Percentiles rank a stretch among this genome's conserved stretches.
These are phyloP conservation scores for Boletus reticulatus DNA, from an alignment of 768 basidiomycete genomes.

Conservation along the genomic window DNA sequence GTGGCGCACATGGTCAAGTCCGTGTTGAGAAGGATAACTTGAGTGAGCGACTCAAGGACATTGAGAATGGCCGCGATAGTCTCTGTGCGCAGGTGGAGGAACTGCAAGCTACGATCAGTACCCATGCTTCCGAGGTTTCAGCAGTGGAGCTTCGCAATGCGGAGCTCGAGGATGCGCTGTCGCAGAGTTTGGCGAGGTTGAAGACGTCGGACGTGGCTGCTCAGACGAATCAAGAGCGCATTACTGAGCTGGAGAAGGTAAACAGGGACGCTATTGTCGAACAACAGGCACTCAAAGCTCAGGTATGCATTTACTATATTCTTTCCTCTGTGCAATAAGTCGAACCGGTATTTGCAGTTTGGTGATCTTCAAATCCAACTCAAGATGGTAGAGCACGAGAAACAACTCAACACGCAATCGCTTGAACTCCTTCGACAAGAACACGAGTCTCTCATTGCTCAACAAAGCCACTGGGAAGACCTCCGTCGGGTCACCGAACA, in stretches of 20 bases:
- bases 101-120: slow-evolving; percentile 41
- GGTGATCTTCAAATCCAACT: slow-evolving; percentile 59
- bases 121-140: slow-evolving; percentile 45
- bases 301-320: slow-evolving; percentile 44
- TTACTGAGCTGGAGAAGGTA: slow-evolving; percentile 58
- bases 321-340: neutral
- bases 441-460: slow-evolving; percentile 54
- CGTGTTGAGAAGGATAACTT: slow-evolving; percentile 81
- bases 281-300: slow-evolving; percentile 53
- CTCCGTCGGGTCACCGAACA: slow-evolving; percentile 69
- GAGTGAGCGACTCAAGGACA: slow-evolving; percentile 54
- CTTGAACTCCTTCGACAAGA: slow-evolving; percentile 56
- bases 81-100: slow-evolving; percentile 57
- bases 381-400: slow-evolving; percentile 58
- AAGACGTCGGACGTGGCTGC: slow-evolving; percentile 70
- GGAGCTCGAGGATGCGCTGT: slow-evolving; percentile 72
- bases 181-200: slow-evolving; percentile 67
- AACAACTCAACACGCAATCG: slow-evolving; percentile 52
- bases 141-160: slow-evolving; percentile 48
- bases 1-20: slow-evolving; percentile 72
- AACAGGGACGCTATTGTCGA: slow-evolving; percentile 56
- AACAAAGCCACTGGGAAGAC: slow-evolving; percentile 79
- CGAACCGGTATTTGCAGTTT: slow-evolving; percentile 40
- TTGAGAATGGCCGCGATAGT: slow-evolving; percentile 65
- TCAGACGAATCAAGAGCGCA: slow-evolving; percentile 58